Base-by-base conservation (phyloP, 2,329 filamentous ascomycete species). In the Zalaria sp. region DNA sequence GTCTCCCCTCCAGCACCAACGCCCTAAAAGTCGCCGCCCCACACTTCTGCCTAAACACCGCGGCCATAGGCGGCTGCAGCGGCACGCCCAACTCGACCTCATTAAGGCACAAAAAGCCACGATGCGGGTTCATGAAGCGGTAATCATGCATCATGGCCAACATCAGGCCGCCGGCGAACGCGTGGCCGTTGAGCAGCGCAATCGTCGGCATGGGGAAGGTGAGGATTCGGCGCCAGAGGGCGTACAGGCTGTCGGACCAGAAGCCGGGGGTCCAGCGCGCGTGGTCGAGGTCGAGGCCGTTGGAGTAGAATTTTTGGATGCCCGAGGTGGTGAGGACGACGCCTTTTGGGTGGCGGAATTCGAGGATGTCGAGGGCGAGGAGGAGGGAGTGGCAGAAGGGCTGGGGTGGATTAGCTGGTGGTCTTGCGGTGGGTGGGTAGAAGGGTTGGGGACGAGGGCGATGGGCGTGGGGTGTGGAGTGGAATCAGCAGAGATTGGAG, bases 121-220 rank as follows among this genome's bases (percentile, higher is more conserved):
- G 68, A 2, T 68, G 55, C 0, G 79, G 73, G 54, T 81, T 81
- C 65, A 84, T 82, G 50, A 91, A 69, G 27, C 85, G 75, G 65
- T 91, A 91, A 63, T 89, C 83, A 61, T 88, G 83, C 62, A 82
- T 77, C 73, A 86, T 83, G 44, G 82, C 75, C 6, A 82, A 66
- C 79, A 91, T 88, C 46, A 88, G 67, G n/a, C 82, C 84, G 37
- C 76, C 84, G 4, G 84, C 85, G 58, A 87, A 91, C 42, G 79
- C 77, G 59, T 93, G 85, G 25, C 84, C 43, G 52, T 85, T 86
- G 42, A 89, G 55, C 5, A 87, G 67, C n/a, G 83, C 79, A 39
- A 91, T 62, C 3, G 83, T 91, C 25, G 84, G 84, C 82, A 88
- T 86, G 9, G 83, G 82, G 55, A 78, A 89, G 41, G 75, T 79